Conservation (phyloP, 2,329 filamentous ascomycete species). For the Emergomyces africanus region DNA sequence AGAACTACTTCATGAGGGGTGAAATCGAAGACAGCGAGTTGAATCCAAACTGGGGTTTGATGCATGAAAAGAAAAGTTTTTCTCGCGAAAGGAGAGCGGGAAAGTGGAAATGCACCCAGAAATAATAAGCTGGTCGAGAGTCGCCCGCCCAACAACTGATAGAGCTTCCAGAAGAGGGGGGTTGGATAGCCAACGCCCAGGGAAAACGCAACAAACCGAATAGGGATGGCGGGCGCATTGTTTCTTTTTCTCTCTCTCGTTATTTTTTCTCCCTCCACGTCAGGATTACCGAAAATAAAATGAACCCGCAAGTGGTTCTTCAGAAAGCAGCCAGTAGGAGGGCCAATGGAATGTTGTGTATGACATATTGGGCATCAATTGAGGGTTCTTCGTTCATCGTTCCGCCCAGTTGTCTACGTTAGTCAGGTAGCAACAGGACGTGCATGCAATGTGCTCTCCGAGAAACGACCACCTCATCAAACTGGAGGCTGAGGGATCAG, state of each 20-base stretch:
- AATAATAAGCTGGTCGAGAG: constrained; percentile 2
- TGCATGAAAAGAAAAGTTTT: constrained; percentile 10
- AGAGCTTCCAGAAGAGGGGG: not conserved
- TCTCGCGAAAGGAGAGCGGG: not conserved
- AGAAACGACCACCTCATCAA: not conserved
- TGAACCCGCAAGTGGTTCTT: constrained; percentile 2
- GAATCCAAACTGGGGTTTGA: constrained; percentile 4
- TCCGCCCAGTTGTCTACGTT: constrained; percentile 4
- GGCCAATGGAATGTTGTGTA: constrained; percentile 8
- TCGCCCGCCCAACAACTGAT: not conserved
- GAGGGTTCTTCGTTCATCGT: constrained; percentile 1
- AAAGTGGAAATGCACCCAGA: constrained; percentile 1
- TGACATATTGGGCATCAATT: constrained; percentile 10
- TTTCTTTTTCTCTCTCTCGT: not conserved
- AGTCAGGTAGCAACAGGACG: constrained; percentile 8
- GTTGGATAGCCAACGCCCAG: constrained; percentile 2
- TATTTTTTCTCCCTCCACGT: not conserved
- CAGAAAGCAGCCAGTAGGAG: not conserved
- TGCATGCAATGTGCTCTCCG: constrained; percentile 2
- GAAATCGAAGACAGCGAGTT: constrained; percentile 3
- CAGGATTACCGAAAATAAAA: constrained; percentile 2
- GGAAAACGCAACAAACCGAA: constrained; percentile 5
- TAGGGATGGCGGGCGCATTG: constrained; percentile 5
- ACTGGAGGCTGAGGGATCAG: not conserved
- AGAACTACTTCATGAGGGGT: not conserved